Conservation (phyloP, 352 stramenopile species). For the Phytophthora rubi region DNA sequence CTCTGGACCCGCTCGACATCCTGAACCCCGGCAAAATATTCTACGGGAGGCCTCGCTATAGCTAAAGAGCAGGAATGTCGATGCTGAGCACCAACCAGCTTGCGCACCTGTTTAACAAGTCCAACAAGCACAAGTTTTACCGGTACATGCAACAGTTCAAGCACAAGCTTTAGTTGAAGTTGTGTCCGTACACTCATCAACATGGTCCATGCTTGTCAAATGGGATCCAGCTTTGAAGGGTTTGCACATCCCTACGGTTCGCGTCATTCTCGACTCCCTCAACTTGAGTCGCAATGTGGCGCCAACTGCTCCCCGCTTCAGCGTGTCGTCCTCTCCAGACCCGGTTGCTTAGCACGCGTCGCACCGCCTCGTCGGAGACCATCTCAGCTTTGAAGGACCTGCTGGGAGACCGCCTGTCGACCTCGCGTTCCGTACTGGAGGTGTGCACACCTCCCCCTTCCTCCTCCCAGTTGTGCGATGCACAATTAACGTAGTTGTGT, state of each 20-base stretch:
- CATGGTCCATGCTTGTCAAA: background rate
- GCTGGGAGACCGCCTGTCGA: conserved; percentile 74
- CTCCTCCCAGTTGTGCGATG: background rate
- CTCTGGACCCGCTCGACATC: conserved; percentile 95
- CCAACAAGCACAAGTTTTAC: too few relatives aligned
- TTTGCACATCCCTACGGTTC: conserved; percentile 9
- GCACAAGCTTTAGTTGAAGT: background rate
- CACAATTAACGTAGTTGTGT: background rate
- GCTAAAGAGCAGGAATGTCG: background rate
- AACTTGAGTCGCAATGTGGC: conserved; percentile 27
- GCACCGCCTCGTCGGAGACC: conserved; percentile 51
- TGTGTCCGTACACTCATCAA: background rate
- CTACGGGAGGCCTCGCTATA: conserved; percentile 22
- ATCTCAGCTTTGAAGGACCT: conserved; percentile 61
- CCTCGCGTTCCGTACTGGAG: conserved; percentile 62
- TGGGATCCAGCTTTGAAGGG: background rate
- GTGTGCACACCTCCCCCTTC: conserved; percentile 22
- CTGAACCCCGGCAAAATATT: conserved; percentile 98
- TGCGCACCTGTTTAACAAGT: background rate
- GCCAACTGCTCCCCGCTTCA: conserved; percentile 20
- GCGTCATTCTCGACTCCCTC: conserved; percentile 14
- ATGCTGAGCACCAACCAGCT: background rate
- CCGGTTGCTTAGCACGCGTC: conserved; percentile 37
- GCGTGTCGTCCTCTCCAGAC: conserved; percentile 2
- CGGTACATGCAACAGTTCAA: too few relatives aligned